Base-by-base conservation (phyloP, 768 basidiomycete species). In the Chalciporus piperatus region DNA sequence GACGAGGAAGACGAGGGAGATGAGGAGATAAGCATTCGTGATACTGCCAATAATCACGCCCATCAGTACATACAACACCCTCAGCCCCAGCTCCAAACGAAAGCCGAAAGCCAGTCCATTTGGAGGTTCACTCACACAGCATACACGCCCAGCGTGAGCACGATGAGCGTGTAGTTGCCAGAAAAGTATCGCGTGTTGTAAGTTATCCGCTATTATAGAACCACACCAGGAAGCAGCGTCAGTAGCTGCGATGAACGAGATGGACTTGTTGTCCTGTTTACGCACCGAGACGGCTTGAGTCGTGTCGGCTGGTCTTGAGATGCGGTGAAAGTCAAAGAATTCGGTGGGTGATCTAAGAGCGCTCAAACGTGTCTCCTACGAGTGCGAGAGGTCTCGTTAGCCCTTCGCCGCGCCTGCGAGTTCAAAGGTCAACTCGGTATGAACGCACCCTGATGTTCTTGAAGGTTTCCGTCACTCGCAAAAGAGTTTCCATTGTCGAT, bases 201-300 rank as follows among this genome's bases (percentile, higher is more conserved):
- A 20, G 91, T 90, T 80, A 95, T 90, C 52, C 92, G 84, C 92
- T 93, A n/a, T n/a, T n/a, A n/a, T n/a, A n/a, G n/a, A n/a, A n/a
- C n/a, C n/a, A 63, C 33, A 33, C 33, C 20, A 23, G 27, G 30
- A 22, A 16, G 6, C 8, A 47, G 20, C 40, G 47, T 20, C 46
- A 20, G 13, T 41, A 38, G 22, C 20, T 17, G 7, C 32, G 17
- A 17, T 16, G 30, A 48, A 19, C 23, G n/a, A n/a, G n/a, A 28
- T 9, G 9, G 38, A 40, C 16, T 16, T 14, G 9, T 27, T 35
- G 12, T 13, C 12, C 11, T 4, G 39, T n/a, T n/a, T 25, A 72
- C 84, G 62, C 55, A 89, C 89, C 58, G 84, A 81, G 33, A 85
- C 86, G 41, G 89, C 88, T 54, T 83, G 79, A 67, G 90, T 89